Conservation (phyloP, 2,329 filamentous ascomycete genomes). For the Botrytis galanthina region DNA sequence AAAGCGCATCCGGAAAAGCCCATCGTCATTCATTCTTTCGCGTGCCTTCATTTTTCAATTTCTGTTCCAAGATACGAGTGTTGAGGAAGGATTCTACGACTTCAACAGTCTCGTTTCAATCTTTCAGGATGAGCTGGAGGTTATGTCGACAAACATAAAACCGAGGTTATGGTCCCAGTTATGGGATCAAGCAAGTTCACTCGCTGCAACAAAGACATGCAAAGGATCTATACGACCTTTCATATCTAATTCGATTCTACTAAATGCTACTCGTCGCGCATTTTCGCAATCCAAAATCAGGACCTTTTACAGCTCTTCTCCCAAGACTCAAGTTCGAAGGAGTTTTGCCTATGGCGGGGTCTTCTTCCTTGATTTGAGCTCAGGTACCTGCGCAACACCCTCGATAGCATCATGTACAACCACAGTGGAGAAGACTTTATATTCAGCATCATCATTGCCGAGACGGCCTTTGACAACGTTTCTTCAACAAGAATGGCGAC, state of each 20-base stretch:
- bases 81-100: slow-evolving; percentile 22
- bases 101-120: slow-evolving; percentile 32
- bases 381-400: slow-evolving; percentile 41
- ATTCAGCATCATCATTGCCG: slow-evolving; percentile 23
- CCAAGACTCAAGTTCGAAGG: slow-evolving; percentile 43
- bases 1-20: slow-evolving; percentile 19
- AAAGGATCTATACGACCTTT: slow-evolving; percentile 22
- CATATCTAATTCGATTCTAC: slow-evolving; percentile 21
- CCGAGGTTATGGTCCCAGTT: slow-evolving; percentile 47
- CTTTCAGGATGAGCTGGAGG: slow-evolving; percentile 45
- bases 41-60: slow-evolving; percentile 15
- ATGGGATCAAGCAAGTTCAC: slow-evolving; percentile 36
- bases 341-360: slow-evolving; percentile 56
- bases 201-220: slow-evolving; percentile 26
- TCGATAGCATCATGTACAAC: slow-evolving; percentile 29
- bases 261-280: slow-evolving; percentile 23
- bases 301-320: slow-evolving; percentile 39
- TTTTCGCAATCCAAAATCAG: slow-evolving; percentile 28
- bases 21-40: slow-evolving; percentile 15
- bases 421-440: slow-evolving; percentile 30
- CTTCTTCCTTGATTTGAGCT: slow-evolving; percentile 48
- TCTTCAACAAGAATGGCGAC: slow-evolving; percentile 32
- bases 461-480: slow-evolving; percentile 24
- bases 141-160: slow-evolving; percentile 48
- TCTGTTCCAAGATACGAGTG: not conserved